A percentile compares a stretch with the other conserved stretches of the same genome.
Conservation (phyloP, 495 filamentous ascomycete genomes). For the Neurospora sp. region DNA sequence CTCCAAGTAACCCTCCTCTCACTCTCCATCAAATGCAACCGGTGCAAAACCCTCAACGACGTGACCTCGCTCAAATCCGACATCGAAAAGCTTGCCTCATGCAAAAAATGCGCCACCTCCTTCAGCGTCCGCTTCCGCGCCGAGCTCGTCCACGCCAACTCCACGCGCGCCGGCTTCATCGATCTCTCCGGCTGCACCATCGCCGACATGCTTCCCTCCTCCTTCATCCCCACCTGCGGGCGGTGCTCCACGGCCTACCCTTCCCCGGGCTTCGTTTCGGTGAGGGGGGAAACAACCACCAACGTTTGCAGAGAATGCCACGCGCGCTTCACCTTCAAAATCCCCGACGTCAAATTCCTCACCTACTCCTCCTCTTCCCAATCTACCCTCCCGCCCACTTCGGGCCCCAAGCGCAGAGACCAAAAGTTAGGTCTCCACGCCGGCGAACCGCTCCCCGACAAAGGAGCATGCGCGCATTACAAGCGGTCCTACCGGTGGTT, state of each 20-base stretch:
- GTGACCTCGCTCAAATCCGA: slow-evolving; percentile 51
- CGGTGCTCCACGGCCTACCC: slow-evolving; percentile 56
- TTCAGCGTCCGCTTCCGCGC: slow-evolving; percentile 61
- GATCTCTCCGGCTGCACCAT: slow-evolving; percentile 72
- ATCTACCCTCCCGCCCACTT: slow-evolving; percentile 19
- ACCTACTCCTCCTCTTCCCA: slow-evolving; percentile 45
- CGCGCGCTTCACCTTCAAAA: slow-evolving; percentile 69
- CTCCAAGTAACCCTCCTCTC: slow-evolving; percentile 61
- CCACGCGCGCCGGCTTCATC: slow-evolving; percentile 70
- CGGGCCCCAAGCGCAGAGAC: slow-evolving; percentile 46
- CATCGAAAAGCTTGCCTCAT: slow-evolving; percentile 36
- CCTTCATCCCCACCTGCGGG: slow-evolving; percentile 73
- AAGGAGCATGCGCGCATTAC: slow-evolving; percentile 73
- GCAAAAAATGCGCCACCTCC: slow-evolving; percentile 67
- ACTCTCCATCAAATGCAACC: slow-evolving; percentile 69
- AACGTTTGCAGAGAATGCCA: slow-evolving; percentile 79
- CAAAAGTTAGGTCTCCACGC: slow-evolving; percentile 71
- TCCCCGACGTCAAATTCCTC: slow-evolving; percentile 76
- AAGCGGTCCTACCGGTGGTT: slow-evolving; percentile 80
- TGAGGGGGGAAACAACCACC: slow-evolving; percentile 65
- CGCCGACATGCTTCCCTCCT: slow-evolving; percentile 67
- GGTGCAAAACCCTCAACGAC: slow-evolving; percentile 72
- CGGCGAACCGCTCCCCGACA: slow-evolving; percentile 66
- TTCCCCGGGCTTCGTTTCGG: slow-evolving; percentile 55
- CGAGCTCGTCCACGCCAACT: slow-evolving; percentile 68